Evolutionary conservation across 106 monocot genomes (phyloP).

Genomic region (Agapanthus africanus): DNA sequence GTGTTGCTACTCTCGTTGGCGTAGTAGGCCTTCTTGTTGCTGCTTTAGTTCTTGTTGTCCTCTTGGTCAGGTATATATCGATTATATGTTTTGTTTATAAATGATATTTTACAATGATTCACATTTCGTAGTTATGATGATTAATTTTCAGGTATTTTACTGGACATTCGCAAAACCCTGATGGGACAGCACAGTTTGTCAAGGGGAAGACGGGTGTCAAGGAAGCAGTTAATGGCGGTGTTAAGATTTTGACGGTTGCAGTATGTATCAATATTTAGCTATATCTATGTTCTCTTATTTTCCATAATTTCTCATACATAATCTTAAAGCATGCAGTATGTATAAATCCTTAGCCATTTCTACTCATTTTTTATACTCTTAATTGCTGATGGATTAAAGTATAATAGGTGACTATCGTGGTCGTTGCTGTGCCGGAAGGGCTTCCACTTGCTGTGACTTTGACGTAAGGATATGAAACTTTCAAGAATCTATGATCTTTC

Average conservation of each 20-base stretch:
- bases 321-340: background rate
- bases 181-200: constrained; percentile 57
- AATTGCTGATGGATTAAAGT: constrained; percentile 4
- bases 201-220: constrained; percentile 45
- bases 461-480: constrained; percentile 12
- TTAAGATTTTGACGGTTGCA: constrained; percentile 67
- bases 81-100: background rate
- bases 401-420: constrained; percentile 31
- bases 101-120: background rate
- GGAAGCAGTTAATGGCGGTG: constrained; percentile 33
- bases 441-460: constrained; percentile 30
- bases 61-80: constrained; percentile 49
- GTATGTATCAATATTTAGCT: constrained; percentile 31
- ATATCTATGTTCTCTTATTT: background rate
- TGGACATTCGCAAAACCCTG: constrained; percentile 47
- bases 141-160: constrained; percentile 47
- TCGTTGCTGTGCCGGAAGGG: constrained; percentile 30
- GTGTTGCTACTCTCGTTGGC: constrained; percentile 94
- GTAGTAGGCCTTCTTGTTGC: constrained; percentile 76
- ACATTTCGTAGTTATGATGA: background rate
- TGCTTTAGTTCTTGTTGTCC: constrained; percentile 63
- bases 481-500: background rate
- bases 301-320: background rate
- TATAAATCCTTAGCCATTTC: background rate
- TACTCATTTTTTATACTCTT: background rate